Base-by-base conservation (phyloP, 352 stramenopile genomes). In the Paralagenidium karlingii region DNA sequence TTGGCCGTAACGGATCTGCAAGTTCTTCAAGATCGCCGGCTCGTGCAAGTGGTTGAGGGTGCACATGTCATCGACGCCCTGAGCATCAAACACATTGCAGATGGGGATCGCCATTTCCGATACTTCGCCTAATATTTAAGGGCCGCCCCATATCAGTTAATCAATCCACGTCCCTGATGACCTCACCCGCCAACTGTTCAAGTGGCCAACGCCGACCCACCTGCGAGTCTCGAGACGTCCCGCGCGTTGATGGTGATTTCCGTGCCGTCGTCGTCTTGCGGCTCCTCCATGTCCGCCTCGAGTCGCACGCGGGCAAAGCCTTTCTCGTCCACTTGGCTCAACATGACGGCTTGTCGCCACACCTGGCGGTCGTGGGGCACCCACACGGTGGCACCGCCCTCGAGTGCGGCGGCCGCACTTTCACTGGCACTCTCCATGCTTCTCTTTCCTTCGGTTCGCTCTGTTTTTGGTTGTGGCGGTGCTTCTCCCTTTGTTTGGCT, bases 11-110 rank as follows among this genome's bases (percentile, higher is more conserved):
- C 75, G 75, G 9, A 83, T 51, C 38, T 83, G 55, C 8, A 89
- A 41, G 56, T 86, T 86, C 52, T 82, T 75, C 24, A 86, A 52
- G 41, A 89, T 61, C 0, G 76, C 73, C 3, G 76, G 70, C 40
- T 89, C 69, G 43, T 86, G 76, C 24, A 89, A 47, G 48, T 89
- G 68, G 47, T 86, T 89, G 9, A 86, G 54, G 18, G 69, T 82
- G 44, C 52, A 68, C 76, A 89, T 89, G 53, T 89, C 76, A 34
- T 86, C 53, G 2, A 81, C 66, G 30, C 76, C 76, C 19, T 67
- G 49, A 5, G 51, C 45, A 1, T 64, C 55, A 49, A 89, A 89
- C 20, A 63, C 66, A 54, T 89, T 89, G 43, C 76, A 89, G 39
- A 89, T 89, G 6, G 76, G 71, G 69, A 89, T 86, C 15, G 76